Base-by-base conservation (phyloP, 352 stramenopile species). In the Phytophthora rubi region DNA sequence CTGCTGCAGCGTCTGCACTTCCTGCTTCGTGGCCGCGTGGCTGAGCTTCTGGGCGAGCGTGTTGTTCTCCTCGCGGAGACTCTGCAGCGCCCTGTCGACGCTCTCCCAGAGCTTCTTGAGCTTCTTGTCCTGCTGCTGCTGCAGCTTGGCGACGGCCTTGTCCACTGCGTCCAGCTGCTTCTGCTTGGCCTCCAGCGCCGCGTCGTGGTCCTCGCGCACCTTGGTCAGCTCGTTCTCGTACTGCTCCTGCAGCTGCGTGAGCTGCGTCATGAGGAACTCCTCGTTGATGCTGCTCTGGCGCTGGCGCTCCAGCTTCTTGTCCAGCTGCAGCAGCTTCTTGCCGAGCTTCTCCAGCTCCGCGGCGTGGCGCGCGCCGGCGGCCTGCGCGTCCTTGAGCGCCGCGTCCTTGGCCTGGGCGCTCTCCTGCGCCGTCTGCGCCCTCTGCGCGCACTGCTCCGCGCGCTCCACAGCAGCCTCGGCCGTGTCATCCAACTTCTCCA, bases 191-290 rank as follows among this genome's bases (percentile, higher is more conserved):
- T 70, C 30, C 2, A 81, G 21, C 7, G 58, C 51, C 6, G 37
- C 48, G 0, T 62, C 57, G 6, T 76, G 62, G 6, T 84, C 80
- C 12, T 81, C 64, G 48, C 62, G 70, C 4, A 73, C 47, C 58
- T 72, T 75, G 0, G 28, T 26, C 5, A 88, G 53, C 21, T 88
- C 81, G 10, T 61, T 67, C 12, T 88, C 83, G 18, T 79, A 83
- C 12, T 81, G 73, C 59, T 91, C 83, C 44, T 91, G 79, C 0
- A 89, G 59, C 6, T 71, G 54, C 6, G 80, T 73, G 10, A 89
- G 64, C 59, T 88, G 81, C 53, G 76, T 70, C 77, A 88, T 81
- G 15, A 91, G 65, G 21, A 74, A 71, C 18, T 91, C 83, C 37
- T 91, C 83, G 33, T 82, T 82, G 10, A 89, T 75, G 16, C 67